Base-by-base conservation (phyloP, 1,139 yeast species). In the Magnusiomyces paraingens region DNA sequence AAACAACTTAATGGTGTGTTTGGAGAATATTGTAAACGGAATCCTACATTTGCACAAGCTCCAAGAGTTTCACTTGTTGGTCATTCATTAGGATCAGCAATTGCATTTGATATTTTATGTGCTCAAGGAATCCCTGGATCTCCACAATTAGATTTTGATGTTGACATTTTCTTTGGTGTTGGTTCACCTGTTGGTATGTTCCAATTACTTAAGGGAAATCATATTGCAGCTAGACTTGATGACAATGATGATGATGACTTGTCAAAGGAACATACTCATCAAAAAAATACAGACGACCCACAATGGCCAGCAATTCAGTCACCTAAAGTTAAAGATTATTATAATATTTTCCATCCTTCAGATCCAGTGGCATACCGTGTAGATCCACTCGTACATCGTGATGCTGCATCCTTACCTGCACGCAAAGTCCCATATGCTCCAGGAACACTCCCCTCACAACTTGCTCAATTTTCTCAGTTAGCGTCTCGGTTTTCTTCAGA, bases 151-250 rank as follows among this genome's bases (percentile, higher is more conserved):
- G 77, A 78, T 41, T 90, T 90, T 64, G 78, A 80, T 1, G 90
- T 86, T 10, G 83, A 83, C 14, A 84, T 84, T 59, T 78, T 83
- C 58, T 88, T 88, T 66, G 81, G 88, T 35, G 75, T 87, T 46
- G 98, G 97, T 0, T 87, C 95, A 1, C 98, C 97, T 0, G 79
- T 86, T 36, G 96, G 96, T 1, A 81, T 88, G 47, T 86, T 90
- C 70, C 84, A 86, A 64, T 71, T 89, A 32, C 75, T 88, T 43
- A 82, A 80, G 59, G 79, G 82, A 47, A 78, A 77, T 51, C 80
- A 78, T 54, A 76, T 86, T 15, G 70, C 70, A 18, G 70, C 79
- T 2, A 69, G 82, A 42, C 53, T 62, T n/a, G 51, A 55, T 52
- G 42, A 18, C 32, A 26, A n/a, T 8, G 29, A 18, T 12, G 38